Conservation (phyloP, 495 filamentous ascomycete species). For the Trypethelium eluteriae region DNA sequence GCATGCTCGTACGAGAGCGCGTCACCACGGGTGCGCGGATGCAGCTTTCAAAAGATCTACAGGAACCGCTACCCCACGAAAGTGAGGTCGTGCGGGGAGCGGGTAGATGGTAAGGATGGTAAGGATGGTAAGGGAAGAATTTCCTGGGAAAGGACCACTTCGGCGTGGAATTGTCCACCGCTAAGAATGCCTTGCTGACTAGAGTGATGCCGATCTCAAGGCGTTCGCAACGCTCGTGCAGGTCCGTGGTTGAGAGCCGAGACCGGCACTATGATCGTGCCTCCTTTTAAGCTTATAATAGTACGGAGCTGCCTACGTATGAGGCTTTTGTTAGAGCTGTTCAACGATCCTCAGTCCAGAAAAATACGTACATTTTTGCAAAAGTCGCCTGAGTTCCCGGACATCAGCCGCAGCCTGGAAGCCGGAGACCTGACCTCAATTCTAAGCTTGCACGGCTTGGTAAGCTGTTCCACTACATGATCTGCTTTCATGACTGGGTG, state of each 20-base stretch:
- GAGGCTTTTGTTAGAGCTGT: background rate
- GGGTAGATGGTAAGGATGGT: background rate
- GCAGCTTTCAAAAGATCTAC: background rate
- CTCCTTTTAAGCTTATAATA: background rate
- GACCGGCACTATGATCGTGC: background rate
- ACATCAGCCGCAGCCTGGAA: no score
- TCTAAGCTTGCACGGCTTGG: no score
- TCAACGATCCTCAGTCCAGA: no score
- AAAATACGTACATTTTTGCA: background rate
- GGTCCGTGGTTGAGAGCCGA: background rate
- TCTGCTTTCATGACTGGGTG: no score
- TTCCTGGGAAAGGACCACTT: background rate
- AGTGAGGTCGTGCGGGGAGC: background rate
- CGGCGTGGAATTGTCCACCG: constrained; percentile 4
- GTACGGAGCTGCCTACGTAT: background rate
- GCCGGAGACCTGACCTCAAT: no score
- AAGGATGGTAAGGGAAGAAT: background rate
- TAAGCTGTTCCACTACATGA: no score
- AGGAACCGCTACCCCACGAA: constrained; percentile 4
- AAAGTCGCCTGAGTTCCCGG: no score
- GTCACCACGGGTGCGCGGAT: background rate
- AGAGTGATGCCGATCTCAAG: background rate
- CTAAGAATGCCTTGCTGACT: background rate
- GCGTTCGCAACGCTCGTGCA: background rate
- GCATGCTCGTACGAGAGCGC: background rate